A percentile compares a stretch with the other conserved stretches of the same genome.
Evolutionary conservation across 2,329 filamentous ascomycete species (phyloP).

Genomic region (Calonectria hawksworthii): DNA sequence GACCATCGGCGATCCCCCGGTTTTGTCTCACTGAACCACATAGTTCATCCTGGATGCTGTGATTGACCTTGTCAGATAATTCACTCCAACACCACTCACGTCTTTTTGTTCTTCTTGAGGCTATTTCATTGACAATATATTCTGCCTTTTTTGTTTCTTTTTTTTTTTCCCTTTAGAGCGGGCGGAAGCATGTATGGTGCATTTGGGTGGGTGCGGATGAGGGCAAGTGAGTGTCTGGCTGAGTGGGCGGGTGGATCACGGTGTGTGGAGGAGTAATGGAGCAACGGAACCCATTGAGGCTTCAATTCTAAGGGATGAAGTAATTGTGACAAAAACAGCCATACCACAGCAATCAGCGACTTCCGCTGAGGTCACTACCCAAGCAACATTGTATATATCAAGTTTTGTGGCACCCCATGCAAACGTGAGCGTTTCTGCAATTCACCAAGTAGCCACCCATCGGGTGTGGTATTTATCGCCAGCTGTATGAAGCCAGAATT

Average conservation of each 20-base stretch:
- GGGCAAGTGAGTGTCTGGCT: not conserved
- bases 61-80: not conserved
- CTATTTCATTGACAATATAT: not conserved
- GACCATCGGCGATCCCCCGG: not conserved
- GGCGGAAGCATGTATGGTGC: not conserved
- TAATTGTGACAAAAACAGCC: slow-evolving; percentile 3
- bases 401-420: not conserved
- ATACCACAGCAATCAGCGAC: slow-evolving; percentile 14
- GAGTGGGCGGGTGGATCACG: slow-evolving; percentile 18
- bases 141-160: not conserved
- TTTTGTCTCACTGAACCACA: not conserved
- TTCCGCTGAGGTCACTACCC: not conserved
- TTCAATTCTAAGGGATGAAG: slow-evolving; percentile 11
- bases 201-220: slow-evolving; percentile 3
- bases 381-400: not conserved
- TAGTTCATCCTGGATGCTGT: not conserved
- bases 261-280: slow-evolving; percentile 23
- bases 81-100: not conserved
- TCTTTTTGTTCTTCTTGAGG: not conserved
- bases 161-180: not conserved
- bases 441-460: not conserved
- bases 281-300: slow-evolving; percentile 22
- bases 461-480: not conserved
- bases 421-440: not conserved
- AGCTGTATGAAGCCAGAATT: not conserved